A percentile compares a stretch with the other conserved stretches of the same genome.
These are phyloP conservation scores for Ustilago shanxiensis DNA, from an alignment of 1,284 basidiomycete species.

Conservation along the genomic window DNA sequence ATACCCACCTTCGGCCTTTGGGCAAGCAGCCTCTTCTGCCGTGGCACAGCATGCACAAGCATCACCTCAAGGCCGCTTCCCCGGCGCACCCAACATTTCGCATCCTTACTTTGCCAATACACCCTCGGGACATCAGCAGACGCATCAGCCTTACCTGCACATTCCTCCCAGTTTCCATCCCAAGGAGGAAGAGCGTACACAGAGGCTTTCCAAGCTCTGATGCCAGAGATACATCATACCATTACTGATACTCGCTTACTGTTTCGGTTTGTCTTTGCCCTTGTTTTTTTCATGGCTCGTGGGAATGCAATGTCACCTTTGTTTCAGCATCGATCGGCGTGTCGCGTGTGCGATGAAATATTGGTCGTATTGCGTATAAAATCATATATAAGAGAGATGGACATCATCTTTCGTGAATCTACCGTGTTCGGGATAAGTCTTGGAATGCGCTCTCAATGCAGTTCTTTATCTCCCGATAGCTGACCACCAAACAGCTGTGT, in stretches of 20 bases:
- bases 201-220: constrained; percentile 34
- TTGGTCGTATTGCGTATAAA: constrained; percentile 12
- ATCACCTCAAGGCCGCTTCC: constrained; percentile 3
- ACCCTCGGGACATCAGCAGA: constrained; percentile 19
- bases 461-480: constrained; percentile 80
- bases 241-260: not conserved
- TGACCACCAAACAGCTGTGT: constrained; percentile 95
- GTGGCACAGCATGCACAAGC: not conserved
- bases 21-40: not conserved
- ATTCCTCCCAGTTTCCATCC: constrained; percentile 14
- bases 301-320: constrained; percentile 20
- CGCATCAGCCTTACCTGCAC: constrained; percentile 19
- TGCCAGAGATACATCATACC: not conserved
- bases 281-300: not conserved
- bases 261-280: not conserved
- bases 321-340: not conserved
- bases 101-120: constrained; percentile 31
- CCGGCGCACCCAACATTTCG: constrained; percentile 12
- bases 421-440: constrained; percentile 55
- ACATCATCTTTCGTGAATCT: no score
- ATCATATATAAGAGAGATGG: constrained; percentile 13
- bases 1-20: constrained; percentile 2
- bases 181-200: constrained; percentile 5
- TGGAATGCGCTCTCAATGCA: constrained; percentile 65
- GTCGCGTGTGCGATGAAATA: not conserved